A percentile compares a stretch with the other conserved stretches of the same genome.
phyloP scores from a whole-genome alignment of 257 asterid species.

The Haberlea rhodopensis region DNA sequence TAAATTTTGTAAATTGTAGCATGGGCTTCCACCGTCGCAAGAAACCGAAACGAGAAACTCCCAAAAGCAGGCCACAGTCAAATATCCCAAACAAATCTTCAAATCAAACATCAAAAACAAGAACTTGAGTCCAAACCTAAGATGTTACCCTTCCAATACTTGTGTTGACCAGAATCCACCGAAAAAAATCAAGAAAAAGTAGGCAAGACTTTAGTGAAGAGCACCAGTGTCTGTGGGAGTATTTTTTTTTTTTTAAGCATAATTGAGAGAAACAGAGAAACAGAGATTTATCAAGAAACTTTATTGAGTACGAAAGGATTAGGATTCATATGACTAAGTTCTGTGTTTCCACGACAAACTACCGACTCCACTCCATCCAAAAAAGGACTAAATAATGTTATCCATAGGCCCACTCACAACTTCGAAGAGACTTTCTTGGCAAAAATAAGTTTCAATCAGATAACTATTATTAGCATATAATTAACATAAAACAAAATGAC shows the following conservation, averaged over 20 bases:
- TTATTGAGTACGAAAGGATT: constrained; percentile 22
- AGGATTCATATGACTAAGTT: constrained; percentile 36
- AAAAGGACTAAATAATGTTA: constrained; percentile 27
- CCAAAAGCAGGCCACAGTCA: constrained; percentile 22
- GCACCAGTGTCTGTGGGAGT: not conserved
- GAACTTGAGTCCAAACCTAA: constrained; percentile 12
- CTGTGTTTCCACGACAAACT: constrained; percentile 22
- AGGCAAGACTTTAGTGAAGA: not conserved
- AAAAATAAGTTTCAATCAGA: no score
- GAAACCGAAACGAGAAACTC: not conserved
- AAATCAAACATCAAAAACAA: not conserved
- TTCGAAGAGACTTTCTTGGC: not conserved
- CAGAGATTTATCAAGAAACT: constrained; percentile 10
- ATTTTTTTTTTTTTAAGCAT: not conserved
- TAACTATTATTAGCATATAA: no score
- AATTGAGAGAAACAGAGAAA: not conserved
- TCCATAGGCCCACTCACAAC: constrained; percentile 30
- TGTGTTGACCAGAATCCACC: constrained; percentile 8
- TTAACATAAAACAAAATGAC: no score
- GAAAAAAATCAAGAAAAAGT: not conserved
- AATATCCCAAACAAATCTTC: constrained; percentile 1
- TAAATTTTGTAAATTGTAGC: constrained; percentile 4
- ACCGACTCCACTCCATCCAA: constrained; percentile 4
- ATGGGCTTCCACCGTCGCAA: not conserved
- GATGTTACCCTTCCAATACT: constrained; percentile 3